Evolutionary conservation across 2,329 filamentous ascomycete genomes (phyloP).

Genomic region (Pseudogymnoascus sp.): DNA sequence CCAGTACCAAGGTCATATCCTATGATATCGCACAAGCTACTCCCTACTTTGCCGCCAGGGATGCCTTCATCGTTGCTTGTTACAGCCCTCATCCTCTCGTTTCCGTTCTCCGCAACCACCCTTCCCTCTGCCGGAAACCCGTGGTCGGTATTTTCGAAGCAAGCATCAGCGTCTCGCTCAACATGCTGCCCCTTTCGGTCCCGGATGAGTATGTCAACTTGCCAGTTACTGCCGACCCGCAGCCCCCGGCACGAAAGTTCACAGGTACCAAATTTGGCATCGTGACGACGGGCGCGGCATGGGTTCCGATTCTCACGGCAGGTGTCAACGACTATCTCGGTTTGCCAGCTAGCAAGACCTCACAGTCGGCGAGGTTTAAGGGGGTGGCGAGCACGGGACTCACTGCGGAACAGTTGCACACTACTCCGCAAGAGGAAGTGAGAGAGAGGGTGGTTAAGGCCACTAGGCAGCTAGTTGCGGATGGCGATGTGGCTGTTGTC

Average conservation of each 20-base stretch:
- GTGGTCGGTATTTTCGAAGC: constrained; percentile 86
- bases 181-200: constrained; percentile 15
- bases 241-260: constrained; percentile 27
- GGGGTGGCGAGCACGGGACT: constrained; percentile 78
- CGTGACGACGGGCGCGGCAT: constrained; percentile 76
- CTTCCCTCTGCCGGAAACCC: constrained; percentile 33
- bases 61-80: constrained; percentile 80
- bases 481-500: constrained; percentile 53
- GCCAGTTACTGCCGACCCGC: constrained; percentile 45
- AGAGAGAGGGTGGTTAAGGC: constrained; percentile 58
- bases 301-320: constrained; percentile 62
- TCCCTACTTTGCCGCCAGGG: constrained; percentile 35
- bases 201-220: constrained; percentile 19
- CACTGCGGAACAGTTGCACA: constrained; percentile 71
- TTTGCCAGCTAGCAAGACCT: constrained; percentile 22
- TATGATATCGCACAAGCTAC: constrained; percentile 34
- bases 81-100: constrained; percentile 81
- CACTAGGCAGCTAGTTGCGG: constrained; percentile 53
- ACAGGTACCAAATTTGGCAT: constrained; percentile 61
- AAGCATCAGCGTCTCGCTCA: constrained; percentile 43
- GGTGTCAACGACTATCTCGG: constrained; percentile 61
- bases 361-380: constrained; percentile 44
- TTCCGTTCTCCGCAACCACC: constrained; percentile 39
- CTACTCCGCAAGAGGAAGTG: constrained; percentile 55
- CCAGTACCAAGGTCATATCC: constrained; percentile 55